These are phyloP conservation scores for Beauveria medogensis DNA, from an alignment of 2,329 filamentous ascomycete species.

Conservation along the genomic window DNA sequence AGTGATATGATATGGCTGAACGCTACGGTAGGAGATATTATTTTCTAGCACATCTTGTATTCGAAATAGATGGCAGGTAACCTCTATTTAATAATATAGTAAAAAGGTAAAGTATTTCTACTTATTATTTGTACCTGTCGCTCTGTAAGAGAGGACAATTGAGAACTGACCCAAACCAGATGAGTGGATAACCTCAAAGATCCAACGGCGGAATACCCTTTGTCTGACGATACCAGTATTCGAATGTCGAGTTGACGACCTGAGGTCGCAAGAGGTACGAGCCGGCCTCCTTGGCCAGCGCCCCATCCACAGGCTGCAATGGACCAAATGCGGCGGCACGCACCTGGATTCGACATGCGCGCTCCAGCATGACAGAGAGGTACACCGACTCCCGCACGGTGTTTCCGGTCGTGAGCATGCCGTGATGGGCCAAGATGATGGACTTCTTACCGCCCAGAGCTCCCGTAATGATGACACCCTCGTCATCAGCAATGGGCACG, in stretches of 20 bases:
- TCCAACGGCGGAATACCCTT: not conserved
- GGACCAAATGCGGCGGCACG: conserved; percentile 1
- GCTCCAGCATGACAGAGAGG: conserved; percentile 2
- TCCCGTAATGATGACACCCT: conserved; percentile 5
- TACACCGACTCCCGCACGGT: conserved; percentile 3
- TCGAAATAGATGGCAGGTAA: not conserved
- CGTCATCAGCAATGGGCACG: conserved; percentile 9
- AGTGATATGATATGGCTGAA: not conserved
- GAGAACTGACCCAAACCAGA: not conserved
- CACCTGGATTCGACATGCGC: conserved; percentile 2
- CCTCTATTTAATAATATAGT: not conserved
- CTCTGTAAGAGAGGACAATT: not conserved
- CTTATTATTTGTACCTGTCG: not conserved
- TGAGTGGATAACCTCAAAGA: not conserved
- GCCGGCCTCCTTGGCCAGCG: not conserved
- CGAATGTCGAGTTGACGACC: conserved; percentile 2
- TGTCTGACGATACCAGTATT: conserved; percentile 8
- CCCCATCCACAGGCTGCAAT: not conserved
- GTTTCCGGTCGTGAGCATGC: conserved; percentile 4
- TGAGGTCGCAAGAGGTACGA: not conserved
- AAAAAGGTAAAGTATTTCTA: not conserved
- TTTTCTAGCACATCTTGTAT: not conserved
- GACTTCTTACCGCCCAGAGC: not conserved
- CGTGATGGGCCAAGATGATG: conserved; percentile 6
- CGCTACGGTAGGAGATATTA: not conserved